phyloP scores from a whole-genome alignment of 2,329 filamentous ascomycete genomes.

The Peltaster fructicola region DNA sequence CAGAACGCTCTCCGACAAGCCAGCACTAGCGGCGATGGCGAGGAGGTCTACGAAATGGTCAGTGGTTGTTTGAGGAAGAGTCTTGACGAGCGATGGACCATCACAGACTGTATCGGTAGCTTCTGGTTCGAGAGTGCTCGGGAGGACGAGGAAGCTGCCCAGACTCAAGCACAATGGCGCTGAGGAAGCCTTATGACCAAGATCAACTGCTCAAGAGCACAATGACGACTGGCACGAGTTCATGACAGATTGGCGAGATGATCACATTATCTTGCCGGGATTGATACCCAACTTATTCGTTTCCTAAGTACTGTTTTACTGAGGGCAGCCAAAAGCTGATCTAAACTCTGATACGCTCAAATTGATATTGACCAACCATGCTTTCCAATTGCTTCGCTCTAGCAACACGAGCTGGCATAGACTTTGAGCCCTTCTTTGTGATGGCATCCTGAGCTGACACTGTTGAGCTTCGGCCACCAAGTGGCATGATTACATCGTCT shows the following conservation, averaged over 20 bases:
- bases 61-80: slow-evolving; percentile 42
- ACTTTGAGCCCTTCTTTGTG: slow-evolving; percentile 37
- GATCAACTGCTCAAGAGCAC: too few species aligned
- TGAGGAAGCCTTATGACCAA: too few species aligned
- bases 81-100: slow-evolving; percentile 36
- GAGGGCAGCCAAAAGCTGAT: too few species aligned
- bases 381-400: slow-evolving; percentile 62
- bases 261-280: too few species aligned
- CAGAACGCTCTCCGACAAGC: slow-evolving; percentile 29
- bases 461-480: slow-evolving; percentile 46
- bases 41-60: slow-evolving; percentile 38
- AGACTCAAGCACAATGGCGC: too few species aligned
- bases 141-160: slow-evolving; percentile 9
- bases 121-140: slow-evolving; percentile 32
- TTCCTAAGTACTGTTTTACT: too few species aligned
- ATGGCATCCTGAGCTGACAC: slow-evolving; percentile 7
- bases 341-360: slow-evolving; percentile 46
- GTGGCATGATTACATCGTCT: slow-evolving; percentile 39
- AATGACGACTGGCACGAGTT: too few species aligned
- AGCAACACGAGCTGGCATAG: slow-evolving; percentile 52
- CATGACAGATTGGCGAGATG: too few species aligned
- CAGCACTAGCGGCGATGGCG: slow-evolving; percentile 21
- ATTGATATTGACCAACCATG: slow-evolving; percentile 64
- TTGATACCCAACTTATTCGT: too few species aligned
- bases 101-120: slow-evolving; percentile 37